A percentile compares a stretch with the other conserved stretches of the same genome.
Evolutionary conservation across 108 stramenopile genomes (phyloP).

Genomic region (Nitzschia putrida): DNA sequence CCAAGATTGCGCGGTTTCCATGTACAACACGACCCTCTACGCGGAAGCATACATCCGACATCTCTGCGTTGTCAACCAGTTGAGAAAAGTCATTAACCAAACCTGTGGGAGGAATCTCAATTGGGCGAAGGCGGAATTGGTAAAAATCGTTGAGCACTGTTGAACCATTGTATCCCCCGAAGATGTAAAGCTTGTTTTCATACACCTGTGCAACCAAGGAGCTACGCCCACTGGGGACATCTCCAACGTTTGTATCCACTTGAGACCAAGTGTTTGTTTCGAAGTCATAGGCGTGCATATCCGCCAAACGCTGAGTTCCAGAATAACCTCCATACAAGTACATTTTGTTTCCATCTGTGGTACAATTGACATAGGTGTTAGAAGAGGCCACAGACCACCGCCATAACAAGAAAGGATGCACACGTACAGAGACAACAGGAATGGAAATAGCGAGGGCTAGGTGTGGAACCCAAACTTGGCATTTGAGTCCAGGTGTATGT

Average conservation of each 20-base stretch:
- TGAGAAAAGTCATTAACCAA: slow-evolving; percentile 78
- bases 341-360: slow-evolving; percentile 71
- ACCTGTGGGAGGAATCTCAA: slow-evolving; percentile 74
- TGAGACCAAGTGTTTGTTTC: slow-evolving; percentile 78
- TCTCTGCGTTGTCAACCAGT: slow-evolving; percentile 69
- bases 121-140: slow-evolving; percentile 85
- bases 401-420: not conserved
- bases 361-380: not conserved
- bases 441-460: slow-evolving; percentile 92
- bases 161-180: slow-evolving; percentile 78
- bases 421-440: slow-evolving; percentile 73
- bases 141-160: slow-evolving; percentile 94
- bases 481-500: slow-evolving; percentile 90
- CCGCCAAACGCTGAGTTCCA: slow-evolving; percentile 84
- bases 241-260: slow-evolving; percentile 60
- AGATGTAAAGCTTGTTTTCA: slow-evolving; percentile 84
- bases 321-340: slow-evolving; percentile 92
- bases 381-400: not conserved
- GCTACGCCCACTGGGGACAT: slow-evolving; percentile 84
- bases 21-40: slow-evolving; percentile 87
- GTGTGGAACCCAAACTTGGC: slow-evolving; percentile 78
- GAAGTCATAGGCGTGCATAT: slow-evolving; percentile 83
- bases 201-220: slow-evolving; percentile 91
- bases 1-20: slow-evolving; percentile 89
- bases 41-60: slow-evolving; percentile 90